Conservation (phyloP, 2,329 filamentous ascomycete species). For the Nigrospora osmanthi region DNA sequence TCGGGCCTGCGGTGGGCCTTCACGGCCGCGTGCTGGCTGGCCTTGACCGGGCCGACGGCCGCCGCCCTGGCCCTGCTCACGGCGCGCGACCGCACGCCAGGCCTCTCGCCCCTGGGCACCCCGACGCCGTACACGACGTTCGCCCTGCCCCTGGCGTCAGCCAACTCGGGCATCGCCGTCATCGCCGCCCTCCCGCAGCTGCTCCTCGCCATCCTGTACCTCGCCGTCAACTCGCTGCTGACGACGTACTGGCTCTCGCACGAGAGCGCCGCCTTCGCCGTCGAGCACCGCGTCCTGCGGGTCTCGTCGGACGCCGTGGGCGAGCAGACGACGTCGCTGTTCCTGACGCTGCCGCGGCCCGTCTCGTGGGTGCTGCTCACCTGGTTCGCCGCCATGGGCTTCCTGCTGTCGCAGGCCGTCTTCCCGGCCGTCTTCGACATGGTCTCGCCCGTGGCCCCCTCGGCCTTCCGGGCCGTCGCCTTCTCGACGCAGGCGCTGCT, state of each 20-base stretch:
- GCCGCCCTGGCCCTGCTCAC: conserved; percentile 30
- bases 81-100: conserved; percentile 13
- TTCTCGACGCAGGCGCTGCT: conserved; percentile 35
- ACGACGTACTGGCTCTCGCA: conserved; percentile 41
- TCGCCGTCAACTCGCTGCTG: conserved; percentile 37
- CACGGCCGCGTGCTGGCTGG: conserved; percentile 29
- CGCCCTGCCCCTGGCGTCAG: conserved; percentile 8
- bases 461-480: conserved; percentile 25
- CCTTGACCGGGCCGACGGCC: conserved; percentile 26
- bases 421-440: conserved; percentile 21
- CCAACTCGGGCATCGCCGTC: conserved; percentile 21
- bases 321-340: conserved; percentile 37
- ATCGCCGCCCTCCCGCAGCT: conserved; percentile 40
- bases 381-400: conserved; percentile 33
- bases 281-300: conserved; percentile 28
- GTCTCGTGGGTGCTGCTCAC: conserved; percentile 35
- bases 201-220: conserved; percentile 37
- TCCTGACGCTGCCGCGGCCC: conserved; percentile 40
- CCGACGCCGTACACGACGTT: conserved; percentile 26
- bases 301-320: conserved; percentile 35
- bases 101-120: conserved; percentile 29
- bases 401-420: conserved; percentile 38
- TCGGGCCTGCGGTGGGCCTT: conserved; percentile 33
- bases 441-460: conserved; percentile 2
- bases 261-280: conserved; percentile 37